These are phyloP conservation scores for Zymoseptoria ardabiliae DNA, from an alignment of 2,329 filamentous ascomycete genomes.

Conservation along the genomic window DNA sequence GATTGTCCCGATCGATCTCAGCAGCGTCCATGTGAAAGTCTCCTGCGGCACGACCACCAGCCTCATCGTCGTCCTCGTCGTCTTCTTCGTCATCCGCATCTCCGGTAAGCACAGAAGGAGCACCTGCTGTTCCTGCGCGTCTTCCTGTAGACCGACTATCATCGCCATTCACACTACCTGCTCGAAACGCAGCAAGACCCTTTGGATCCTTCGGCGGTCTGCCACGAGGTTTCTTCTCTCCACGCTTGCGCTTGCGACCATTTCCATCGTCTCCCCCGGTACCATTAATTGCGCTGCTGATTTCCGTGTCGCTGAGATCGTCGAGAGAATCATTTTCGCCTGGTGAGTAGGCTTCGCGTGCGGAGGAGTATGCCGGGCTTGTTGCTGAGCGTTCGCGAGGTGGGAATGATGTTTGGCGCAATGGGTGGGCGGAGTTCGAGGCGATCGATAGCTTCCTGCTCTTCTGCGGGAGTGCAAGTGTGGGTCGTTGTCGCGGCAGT, in stretches of 20 bases:
- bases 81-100: constrained; percentile 37
- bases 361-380: constrained; percentile 11
- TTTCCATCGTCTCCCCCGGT: constrained; percentile 35
- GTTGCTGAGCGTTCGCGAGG: constrained; percentile 48
- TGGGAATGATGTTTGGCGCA: constrained; percentile 75
- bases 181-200: background rate
- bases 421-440: constrained; percentile 53
- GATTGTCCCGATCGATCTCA: constrained; percentile 20
- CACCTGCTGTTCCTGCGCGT: constrained; percentile 22
- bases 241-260: constrained; percentile 23
- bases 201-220: constrained; percentile 16
- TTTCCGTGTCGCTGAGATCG: constrained; percentile 30
- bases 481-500: constrained; percentile 53
- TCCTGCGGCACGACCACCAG: constrained; percentile 48
- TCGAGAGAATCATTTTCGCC: constrained; percentile 23
- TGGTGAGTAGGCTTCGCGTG: constrained; percentile 21
- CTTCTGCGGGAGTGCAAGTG: constrained; percentile 48
- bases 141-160: constrained; percentile 18
- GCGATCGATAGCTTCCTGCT: constrained; percentile 64
- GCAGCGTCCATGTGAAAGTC: constrained; percentile 13
- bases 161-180: constrained; percentile 27
- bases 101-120: constrained; percentile 25
- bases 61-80: constrained; percentile 48
- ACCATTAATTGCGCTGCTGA: constrained; percentile 26
- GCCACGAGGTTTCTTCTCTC: constrained; percentile 21